These are phyloP conservation scores for Beauveria pseudobassiana DNA, from an alignment of 2,329 filamentous ascomycete species.

Conservation along the genomic window DNA sequence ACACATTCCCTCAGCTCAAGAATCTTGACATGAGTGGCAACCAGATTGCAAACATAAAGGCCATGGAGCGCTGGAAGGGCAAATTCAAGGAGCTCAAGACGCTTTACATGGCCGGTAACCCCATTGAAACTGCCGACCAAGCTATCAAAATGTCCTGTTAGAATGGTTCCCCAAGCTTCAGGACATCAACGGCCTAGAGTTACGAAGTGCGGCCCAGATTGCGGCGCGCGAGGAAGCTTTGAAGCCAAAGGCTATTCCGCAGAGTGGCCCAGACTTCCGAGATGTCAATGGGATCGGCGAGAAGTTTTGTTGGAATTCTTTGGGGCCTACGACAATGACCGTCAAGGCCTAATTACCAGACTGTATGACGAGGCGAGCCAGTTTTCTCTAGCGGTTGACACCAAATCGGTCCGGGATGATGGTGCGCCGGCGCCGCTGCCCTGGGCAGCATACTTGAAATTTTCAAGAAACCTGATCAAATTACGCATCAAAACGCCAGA, in stretches of 20 bases:
- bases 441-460: conserved; percentile 70
- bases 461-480: conserved; percentile 69
- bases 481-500: conserved; percentile 52
- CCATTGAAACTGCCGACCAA: conserved; percentile 54
- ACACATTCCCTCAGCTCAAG: conserved; percentile 75
- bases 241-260: conserved; percentile 50
- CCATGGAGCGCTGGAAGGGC: conserved; percentile 67
- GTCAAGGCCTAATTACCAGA: conserved; percentile 50
- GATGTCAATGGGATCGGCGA: conserved; percentile 70
- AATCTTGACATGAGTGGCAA: conserved; percentile 88
- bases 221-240: conserved; percentile 44
- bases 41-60: conserved; percentile 59
- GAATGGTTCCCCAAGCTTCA: conserved; percentile 79
- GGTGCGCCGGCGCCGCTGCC: conserved; percentile 38
- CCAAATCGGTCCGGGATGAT: conserved; percentile 42
- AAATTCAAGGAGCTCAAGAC: conserved; percentile 74
- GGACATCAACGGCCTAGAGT: conserved; percentile 65
- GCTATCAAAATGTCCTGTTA: conserved; percentile 60
- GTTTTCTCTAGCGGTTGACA: conserved; percentile 71
- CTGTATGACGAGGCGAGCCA: conserved; percentile 71
- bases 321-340: conserved; percentile 63
- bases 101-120: conserved; percentile 70
- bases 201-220: conserved; percentile 66
- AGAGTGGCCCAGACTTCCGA: conserved; percentile 60
- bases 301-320: conserved; percentile 71